phyloP scores from a whole-genome alignment of 2,329 filamentous ascomycete species.

The Hypomyces perniciosus region DNA sequence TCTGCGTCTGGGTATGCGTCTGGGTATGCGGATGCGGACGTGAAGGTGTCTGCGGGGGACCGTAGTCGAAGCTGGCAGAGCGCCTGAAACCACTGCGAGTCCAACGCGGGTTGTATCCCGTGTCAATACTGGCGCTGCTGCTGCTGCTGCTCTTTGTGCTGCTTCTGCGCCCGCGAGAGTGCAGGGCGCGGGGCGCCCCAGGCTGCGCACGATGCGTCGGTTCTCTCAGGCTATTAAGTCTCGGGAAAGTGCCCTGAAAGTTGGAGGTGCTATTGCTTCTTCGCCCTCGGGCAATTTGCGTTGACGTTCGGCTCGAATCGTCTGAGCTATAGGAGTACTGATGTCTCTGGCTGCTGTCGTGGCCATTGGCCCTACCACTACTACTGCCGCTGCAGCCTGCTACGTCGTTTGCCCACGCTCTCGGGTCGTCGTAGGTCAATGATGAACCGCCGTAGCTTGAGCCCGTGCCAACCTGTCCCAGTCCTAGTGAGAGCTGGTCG shows the following conservation, averaged over 20 bases:
- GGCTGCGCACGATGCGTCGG: slow-evolving; percentile 30
- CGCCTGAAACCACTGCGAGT: slow-evolving; percentile 43
- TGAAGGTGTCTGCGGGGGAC: slow-evolving; percentile 33
- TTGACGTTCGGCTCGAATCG: slow-evolving; percentile 48
- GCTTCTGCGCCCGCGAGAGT: slow-evolving; percentile 46
- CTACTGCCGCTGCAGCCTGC: slow-evolving; percentile 31
- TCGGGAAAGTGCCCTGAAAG: slow-evolving; percentile 53
- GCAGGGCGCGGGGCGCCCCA: slow-evolving; percentile 37
- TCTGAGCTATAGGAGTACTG: slow-evolving; percentile 57
- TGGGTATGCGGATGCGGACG: too few relatives aligned
- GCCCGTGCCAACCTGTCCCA: slow-evolving; percentile 21
- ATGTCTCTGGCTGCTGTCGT: slow-evolving; percentile 18
- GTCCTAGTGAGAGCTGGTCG: slow-evolving; percentile 66
- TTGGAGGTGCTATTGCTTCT: slow-evolving; percentile 79
- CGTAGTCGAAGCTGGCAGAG: slow-evolving; percentile 71
- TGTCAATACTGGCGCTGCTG: slow-evolving; percentile 59
- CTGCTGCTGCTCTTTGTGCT: slow-evolving; percentile 73
- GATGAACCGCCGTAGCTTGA: slow-evolving; percentile 9
- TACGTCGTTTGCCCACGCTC: slow-evolving; percentile 14
- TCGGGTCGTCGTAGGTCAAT: slow-evolving; percentile 22
- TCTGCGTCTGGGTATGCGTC: neutral
- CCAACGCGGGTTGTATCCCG: slow-evolving; percentile 57
- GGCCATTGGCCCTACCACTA: neutral
- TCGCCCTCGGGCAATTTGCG: slow-evolving; percentile 49
- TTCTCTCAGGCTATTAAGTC: slow-evolving; percentile 59